phyloP scores from a whole-genome alignment of 2,329 filamentous ascomycete species.

The Domatiomyces globalis region DNA sequence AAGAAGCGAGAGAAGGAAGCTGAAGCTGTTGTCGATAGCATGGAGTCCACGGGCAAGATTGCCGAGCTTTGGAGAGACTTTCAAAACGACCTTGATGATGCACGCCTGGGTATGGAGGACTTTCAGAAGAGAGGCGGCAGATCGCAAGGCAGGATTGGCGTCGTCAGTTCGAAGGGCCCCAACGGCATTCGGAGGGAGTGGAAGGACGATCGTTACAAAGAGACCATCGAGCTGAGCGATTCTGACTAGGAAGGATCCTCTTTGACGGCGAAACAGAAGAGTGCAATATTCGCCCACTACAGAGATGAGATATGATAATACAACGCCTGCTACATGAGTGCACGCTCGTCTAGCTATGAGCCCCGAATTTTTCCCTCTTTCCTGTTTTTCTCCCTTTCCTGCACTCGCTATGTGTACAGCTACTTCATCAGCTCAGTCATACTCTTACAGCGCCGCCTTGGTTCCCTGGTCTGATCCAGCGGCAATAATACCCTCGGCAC shows the following conservation, averaged over 20 bases:
- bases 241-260: background rate
- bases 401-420: background rate
- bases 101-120: conserved; percentile 36
- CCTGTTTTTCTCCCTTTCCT: conserved; percentile 1
- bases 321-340: background rate
- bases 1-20: conserved; percentile 47
- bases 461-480: conserved; percentile 1
- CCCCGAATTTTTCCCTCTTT: conserved; percentile 10
- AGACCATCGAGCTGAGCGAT: background rate
- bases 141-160: background rate
- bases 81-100: conserved; percentile 45
- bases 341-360: background rate
- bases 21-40: conserved; percentile 48
- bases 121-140: background rate
- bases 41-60: conserved; percentile 47
- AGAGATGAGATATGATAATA: background rate
- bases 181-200: background rate
- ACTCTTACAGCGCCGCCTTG: conserved; percentile 12
- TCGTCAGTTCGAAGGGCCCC: background rate
- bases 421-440: background rate
- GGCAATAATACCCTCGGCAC: conserved; percentile 30
- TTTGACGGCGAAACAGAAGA: background rate
- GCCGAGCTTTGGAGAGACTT: conserved; percentile 52
- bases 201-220: background rate
- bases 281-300: background rate